Base-by-base conservation (phyloP, 202 grass and related monocot genomes). In the Brachypodium distachyon region DNA sequence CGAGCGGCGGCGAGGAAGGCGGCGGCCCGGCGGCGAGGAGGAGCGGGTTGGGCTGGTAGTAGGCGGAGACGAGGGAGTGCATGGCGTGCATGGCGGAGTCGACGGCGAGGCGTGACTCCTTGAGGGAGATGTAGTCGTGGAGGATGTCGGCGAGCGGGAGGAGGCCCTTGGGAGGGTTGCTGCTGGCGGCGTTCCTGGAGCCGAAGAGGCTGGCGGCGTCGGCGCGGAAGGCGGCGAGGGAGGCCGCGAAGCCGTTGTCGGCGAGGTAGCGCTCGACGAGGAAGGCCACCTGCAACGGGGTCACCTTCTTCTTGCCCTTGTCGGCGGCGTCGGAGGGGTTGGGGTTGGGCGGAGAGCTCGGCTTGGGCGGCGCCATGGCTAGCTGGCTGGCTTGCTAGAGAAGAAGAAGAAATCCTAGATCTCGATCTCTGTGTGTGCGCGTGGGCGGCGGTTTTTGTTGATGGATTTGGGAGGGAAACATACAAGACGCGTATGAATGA, bases 191-290 rank as follows among this genome's bases (percentile, higher is more conserved):
- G n/a, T n/a, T 68, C 49, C 73, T 90, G 44, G 86, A n/a, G n/a
- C n/a, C 55, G 70, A 91, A 93, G 64, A 97, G 67, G 60, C 84
- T 61, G 0, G 78, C 62, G 4, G 90, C 86, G 26, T 93, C 94
- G 27, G 94, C 57, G 18, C 90, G 85, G 84, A 97, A 97, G 41
- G 90, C 90, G 37, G 86, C 26, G 67, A 93, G 90, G 25, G 94
- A 36, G 28, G 81, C 70, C 12, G 51, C 8, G 86, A 85, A 93
- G 51, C 79, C 82, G 72, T 88, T 91, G 75, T 93, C 91, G 14
- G 86, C 81, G 55, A 97, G 84, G 86, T 97, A 97, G 26, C 83
- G 86, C 58, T 93, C 94, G 49, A 97, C 94, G 55, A 97, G 92
- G 91, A 91, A 97, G 29, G 94, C 94, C 41, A 97, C 89, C 80